phyloP scores from a whole-genome alignment of 306 rosid genomes.

The Dalbergia oliveri region DNA sequence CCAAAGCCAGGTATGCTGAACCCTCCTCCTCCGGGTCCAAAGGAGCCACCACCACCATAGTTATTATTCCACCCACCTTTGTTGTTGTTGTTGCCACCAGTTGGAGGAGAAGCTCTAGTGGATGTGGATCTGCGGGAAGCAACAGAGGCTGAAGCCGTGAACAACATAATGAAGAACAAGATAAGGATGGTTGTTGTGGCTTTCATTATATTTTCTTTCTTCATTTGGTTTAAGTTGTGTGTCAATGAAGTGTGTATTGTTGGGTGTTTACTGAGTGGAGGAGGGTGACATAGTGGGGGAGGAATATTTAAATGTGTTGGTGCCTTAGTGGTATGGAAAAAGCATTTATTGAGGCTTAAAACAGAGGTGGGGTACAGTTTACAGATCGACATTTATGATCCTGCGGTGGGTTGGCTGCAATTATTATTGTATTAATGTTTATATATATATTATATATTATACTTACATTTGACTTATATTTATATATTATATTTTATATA shows the following conservation, averaged over 20 bases:
- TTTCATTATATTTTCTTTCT: conserved; percentile 51
- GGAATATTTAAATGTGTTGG: conserved; percentile 1
- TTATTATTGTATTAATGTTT: conserved; percentile 36
- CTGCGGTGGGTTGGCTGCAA: conserved; percentile 56
- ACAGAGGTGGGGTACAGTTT: conserved; percentile 47
- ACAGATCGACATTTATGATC: conserved; percentile 56
- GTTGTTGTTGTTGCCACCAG: neutral
- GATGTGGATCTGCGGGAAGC: conserved; percentile 46
- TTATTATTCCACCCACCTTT: neutral
- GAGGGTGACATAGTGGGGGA: neutral
- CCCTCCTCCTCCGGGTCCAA: conserved; percentile 61
- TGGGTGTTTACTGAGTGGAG: conserved; percentile 8
- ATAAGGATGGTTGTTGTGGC: conserved; percentile 40
- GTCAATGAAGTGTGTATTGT: neutral
- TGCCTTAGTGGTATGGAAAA: neutral
- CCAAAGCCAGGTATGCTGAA: conserved; percentile 71
- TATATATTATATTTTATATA: too few relatives aligned
- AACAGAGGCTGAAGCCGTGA: conserved; percentile 48
- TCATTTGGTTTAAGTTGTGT: neutral
- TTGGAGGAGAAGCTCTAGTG: neutral
- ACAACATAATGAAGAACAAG: conserved; percentile 47
- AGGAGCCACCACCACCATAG: conserved; percentile 48
- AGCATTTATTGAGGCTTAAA: conserved; percentile 41
- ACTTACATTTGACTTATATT: too few relatives aligned
- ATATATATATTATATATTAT: too few relatives aligned